A percentile compares a stretch with the other conserved stretches of the same genome.
Evolutionary conservation across 257 asterid species (phyloP).

Genomic region (Penstemon davidsonii): DNA sequence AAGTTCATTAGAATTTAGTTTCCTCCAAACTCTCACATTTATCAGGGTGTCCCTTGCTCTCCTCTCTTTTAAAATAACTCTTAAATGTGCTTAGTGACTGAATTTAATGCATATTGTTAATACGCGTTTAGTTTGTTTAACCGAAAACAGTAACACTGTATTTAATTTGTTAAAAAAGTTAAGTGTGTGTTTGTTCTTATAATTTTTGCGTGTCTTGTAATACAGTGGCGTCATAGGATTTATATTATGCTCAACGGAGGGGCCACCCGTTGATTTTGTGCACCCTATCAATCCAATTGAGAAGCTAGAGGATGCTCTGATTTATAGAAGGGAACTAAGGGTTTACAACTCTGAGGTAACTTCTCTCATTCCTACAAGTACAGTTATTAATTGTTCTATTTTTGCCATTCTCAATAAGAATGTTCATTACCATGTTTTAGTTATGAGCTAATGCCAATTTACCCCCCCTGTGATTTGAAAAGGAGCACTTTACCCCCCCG

Average conservation of each 20-base stretch:
- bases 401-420: neutral
- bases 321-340: conserved; percentile 60
- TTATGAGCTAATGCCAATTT: too few relatives aligned
- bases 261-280: conserved; percentile 76
- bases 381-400: neutral
- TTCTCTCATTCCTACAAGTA: neutral
- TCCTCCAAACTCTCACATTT: neutral
- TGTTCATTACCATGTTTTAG: too few relatives aligned
- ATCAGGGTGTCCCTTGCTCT: neutral
- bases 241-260: conserved; percentile 79
- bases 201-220: conserved; percentile 23
- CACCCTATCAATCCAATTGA: conserved; percentile 94
- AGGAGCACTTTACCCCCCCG: too few relatives aligned
- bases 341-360: conserved; percentile 91
- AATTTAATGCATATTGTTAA: neutral
- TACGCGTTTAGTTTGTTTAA: neutral
- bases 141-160: neutral
- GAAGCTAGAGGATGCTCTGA: conserved; percentile 70
- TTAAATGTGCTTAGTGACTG: neutral
- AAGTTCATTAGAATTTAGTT: neutral
- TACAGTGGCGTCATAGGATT: conserved; percentile 90
- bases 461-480: too few relatives aligned
- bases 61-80: too few relatives aligned
- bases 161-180: neutral
- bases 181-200: conserved; percentile 2